Base-by-base conservation (phyloP, 345 rosid species). In the Jatropha curcas region DNA sequence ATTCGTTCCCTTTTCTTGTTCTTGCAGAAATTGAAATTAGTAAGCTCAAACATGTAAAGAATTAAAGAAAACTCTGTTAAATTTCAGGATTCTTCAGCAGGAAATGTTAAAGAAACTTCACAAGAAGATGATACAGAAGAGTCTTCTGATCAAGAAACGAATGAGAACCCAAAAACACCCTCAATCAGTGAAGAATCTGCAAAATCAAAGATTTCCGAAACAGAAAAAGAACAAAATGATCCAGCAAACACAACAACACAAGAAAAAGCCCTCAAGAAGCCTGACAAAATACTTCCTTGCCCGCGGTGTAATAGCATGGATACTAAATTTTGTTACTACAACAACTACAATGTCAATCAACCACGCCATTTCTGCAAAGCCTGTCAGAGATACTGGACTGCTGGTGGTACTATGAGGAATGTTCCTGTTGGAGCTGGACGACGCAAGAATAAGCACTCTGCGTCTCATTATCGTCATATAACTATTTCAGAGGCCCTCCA, bases 401-500 rank as follows among this genome's bases (percentile, higher is more conserved):
- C 80, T n/a, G 80, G 80, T 27, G 80, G 80, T 31, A 71, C 76
- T 16, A 77, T 77, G 80, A 71, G 80, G 58, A 77, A 77, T 30
- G 76, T 77, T 12, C 80, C 80, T 1, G 80, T 77, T 4, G 80
- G 80, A 35, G 80, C 80, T 12, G 80, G 80, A 5, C 71, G 80
- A 11, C 76, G 80, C n/a, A 77, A 77, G 76, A 77, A 71, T 37
- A 77, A 77, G 72, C 71, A 71, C 61, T 71, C 80, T 37, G 52
- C 76, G 12, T 71, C 80, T 4, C 72, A 71, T 50, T 77, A 77
- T 68, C 67, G 76, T 1, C 80, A 77, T 25, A 71, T 77, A 71
- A 71, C 80, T 43, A 71, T 77, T 70, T 88, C 80, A 3, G 98
- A 91, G 75, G 90, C 88, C 28, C 86, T 88, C 24, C 85, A 87